A percentile compares a stretch with the other conserved stretches of the same genome.
Conservation (phyloP, 2,329 filamentous ascomycete genomes). For the Trichophaea hybrida region DNA sequence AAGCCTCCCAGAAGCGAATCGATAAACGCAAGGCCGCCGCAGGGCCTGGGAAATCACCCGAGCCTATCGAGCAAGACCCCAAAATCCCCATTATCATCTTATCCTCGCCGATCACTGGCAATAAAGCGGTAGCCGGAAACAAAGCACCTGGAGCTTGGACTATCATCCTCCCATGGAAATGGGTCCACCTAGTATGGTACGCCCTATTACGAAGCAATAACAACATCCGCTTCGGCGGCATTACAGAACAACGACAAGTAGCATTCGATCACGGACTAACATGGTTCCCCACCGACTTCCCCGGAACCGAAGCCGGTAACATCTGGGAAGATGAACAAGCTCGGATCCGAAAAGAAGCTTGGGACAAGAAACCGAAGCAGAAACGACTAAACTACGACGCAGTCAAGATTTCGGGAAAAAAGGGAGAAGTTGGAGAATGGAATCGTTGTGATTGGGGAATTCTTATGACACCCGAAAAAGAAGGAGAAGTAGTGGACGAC, state of each 20-base stretch:
- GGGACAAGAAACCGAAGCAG: slow-evolving; percentile 66
- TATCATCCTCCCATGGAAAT: slow-evolving; percentile 78
- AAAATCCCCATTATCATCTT: slow-evolving; percentile 63
- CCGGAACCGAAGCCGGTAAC: slow-evolving; percentile 63
- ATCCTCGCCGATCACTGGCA: slow-evolving; percentile 39
- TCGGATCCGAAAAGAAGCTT: slow-evolving; percentile 44
- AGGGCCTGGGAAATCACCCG: slow-evolving; percentile 48
- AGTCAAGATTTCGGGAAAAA: slow-evolving; percentile 59
- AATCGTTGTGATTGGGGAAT: slow-evolving; percentile 73
- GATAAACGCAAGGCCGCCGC: slow-evolving; percentile 57
- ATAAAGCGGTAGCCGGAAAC: slow-evolving; percentile 38
- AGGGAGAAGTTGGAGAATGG: slow-evolving; percentile 69
- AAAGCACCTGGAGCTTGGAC: slow-evolving; percentile 52
- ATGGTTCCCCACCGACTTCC: slow-evolving; percentile 78
- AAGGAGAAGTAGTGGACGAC: not conserved
- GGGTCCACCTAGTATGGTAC: slow-evolving; percentile 73
- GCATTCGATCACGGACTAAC: slow-evolving; percentile 62
- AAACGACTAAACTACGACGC: slow-evolving; percentile 64
- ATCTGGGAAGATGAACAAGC: slow-evolving; percentile 60
- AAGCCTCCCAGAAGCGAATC: slow-evolving; percentile 61
- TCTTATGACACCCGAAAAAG: not conserved
- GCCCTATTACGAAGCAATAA: slow-evolving; percentile 62
- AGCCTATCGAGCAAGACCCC: slow-evolving; percentile 48
- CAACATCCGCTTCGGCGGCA: slow-evolving; percentile 62
- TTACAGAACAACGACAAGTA: slow-evolving; percentile 66